Evolutionary conservation across 768 basidiomycete genomes (phyloP).

Genomic region (Boletus eberwhitei): DNA sequence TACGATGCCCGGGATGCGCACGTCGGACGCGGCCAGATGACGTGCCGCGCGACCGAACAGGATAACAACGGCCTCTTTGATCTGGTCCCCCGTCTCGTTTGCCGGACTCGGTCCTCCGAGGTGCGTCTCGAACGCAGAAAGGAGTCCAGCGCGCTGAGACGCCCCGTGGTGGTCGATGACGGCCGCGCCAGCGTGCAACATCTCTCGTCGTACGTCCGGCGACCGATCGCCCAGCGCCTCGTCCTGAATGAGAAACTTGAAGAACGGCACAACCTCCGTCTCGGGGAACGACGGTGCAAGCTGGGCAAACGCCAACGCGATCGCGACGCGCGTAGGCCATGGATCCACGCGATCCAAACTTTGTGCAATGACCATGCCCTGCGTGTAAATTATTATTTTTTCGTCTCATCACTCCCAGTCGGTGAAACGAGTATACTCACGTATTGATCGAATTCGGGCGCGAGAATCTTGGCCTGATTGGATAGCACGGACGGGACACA

Average conservation of each 20-base stretch:
- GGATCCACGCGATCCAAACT: constrained; percentile 88
- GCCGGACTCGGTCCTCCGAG: constrained; percentile 52
- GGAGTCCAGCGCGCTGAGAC: constrained; percentile 64
- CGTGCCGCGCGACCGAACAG: constrained; percentile 90
- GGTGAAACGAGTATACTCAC: constrained; percentile 42
- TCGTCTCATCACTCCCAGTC: neutral
- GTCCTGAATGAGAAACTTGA: constrained; percentile 81
- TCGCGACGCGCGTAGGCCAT: constrained; percentile 78
- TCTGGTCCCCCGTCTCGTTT: constrained; percentile 76
- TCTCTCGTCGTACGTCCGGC: constrained; percentile 75
- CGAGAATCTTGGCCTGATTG: constrained; percentile 72
- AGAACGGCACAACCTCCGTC: constrained; percentile 64
- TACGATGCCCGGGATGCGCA: constrained; percentile 76
- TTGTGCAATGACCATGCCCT: constrained; percentile 92
- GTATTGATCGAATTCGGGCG: constrained; percentile 92
- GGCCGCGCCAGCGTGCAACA: constrained; percentile 81
- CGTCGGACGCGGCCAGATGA: constrained; percentile 75
- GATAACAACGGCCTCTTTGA: constrained; percentile 94
- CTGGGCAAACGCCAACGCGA: constrained; percentile 62
- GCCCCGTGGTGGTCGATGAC: constrained; percentile 85
- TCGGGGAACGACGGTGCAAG: constrained; percentile 65
- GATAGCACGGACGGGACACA: neutral
- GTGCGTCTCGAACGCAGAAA: constrained; percentile 78
- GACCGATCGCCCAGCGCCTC: constrained; percentile 85
- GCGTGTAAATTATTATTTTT: neutral